A percentile compares a stretch with the other conserved stretches of the same genome.
Conservation (phyloP, 169 alveolate genomes). For the Blepharisma undulans region DNA sequence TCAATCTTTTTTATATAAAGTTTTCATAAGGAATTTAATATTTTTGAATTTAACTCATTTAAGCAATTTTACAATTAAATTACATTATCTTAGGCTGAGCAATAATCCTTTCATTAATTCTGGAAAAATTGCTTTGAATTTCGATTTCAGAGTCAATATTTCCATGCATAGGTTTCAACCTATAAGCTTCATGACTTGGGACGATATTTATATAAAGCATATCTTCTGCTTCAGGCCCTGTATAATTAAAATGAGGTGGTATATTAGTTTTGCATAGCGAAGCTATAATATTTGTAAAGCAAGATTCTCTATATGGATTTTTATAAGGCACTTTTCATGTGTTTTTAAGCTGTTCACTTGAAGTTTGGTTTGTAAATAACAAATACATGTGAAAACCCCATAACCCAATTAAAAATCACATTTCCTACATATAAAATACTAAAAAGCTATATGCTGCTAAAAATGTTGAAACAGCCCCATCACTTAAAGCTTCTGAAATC, state of each 20-base stretch:
- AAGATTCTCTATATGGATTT: neutral
- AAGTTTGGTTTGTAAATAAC: neutral
- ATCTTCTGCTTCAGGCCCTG: neutral
- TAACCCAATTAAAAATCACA: neutral
- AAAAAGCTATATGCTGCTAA: neutral
- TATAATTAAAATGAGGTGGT: neutral
- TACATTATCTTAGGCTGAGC: neutral
- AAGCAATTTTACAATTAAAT: neutral
- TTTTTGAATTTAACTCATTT: no score
- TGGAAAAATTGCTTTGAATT: neutral
- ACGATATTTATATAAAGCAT: neutral
- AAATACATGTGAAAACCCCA: neutral
- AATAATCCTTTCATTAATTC: neutral
- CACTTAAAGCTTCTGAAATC: neutral
- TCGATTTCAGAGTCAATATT: neutral
- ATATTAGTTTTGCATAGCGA: neutral
- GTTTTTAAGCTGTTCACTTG: constrained; percentile 24
- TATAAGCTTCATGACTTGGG: neutral
- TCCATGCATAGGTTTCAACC: neutral
- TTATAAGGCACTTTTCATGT: neutral
- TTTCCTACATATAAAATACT: neutral
- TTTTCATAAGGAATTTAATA: no score
- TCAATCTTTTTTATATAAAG: no score
- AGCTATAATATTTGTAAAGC: neutral
- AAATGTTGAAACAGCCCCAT: neutral